A percentile compares a stretch with the other conserved stretches of the same genome.
These are phyloP conservation scores for Triadica sebifera DNA, from an alignment of 345 rosid species.

Conservation along the genomic window DNA sequence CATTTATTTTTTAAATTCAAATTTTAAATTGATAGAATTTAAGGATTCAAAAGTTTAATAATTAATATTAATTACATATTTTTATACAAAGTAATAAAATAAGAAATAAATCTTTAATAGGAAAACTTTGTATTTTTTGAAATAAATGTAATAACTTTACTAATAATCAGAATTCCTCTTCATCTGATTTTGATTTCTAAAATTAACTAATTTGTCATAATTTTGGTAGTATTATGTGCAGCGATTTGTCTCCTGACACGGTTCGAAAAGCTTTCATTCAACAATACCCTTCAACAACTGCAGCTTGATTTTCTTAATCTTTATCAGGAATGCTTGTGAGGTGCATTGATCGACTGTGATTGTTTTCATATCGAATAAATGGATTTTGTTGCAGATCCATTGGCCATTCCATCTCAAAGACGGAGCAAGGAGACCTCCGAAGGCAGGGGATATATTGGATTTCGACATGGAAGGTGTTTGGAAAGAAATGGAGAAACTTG, in stretches of 20 bases:
- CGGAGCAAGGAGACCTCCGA: constrained; percentile 48
- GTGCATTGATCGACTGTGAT: background rate
- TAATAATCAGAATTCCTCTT: no score
- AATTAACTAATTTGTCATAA: background rate
- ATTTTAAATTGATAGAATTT: no score
- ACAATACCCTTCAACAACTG: constrained; percentile 53
- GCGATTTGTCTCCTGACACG: constrained; percentile 46
- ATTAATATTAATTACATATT: no score
- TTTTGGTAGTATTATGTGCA: constrained; percentile 34
- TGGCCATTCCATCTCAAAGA: constrained; percentile 57
- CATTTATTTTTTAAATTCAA: no score
- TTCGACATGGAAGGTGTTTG: constrained; percentile 62
- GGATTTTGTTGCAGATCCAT: constrained; percentile 38
- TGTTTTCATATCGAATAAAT: no score
- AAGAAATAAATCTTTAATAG: no score
- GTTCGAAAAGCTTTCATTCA: constrained; percentile 51
- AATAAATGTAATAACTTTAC: no score
- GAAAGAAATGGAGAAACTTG: constrained; percentile 64
- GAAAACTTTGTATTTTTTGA: no score
- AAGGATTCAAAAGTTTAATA: no score
- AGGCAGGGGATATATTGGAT: constrained; percentile 41
- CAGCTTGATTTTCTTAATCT: constrained; percentile 57
- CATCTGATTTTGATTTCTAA: no score
- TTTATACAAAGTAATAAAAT: no score
- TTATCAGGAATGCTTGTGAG: constrained; percentile 38